phyloP scores from a whole-genome alignment of 1,284 basidiomycete genomes.

The Microbotryum saponariae region DNA sequence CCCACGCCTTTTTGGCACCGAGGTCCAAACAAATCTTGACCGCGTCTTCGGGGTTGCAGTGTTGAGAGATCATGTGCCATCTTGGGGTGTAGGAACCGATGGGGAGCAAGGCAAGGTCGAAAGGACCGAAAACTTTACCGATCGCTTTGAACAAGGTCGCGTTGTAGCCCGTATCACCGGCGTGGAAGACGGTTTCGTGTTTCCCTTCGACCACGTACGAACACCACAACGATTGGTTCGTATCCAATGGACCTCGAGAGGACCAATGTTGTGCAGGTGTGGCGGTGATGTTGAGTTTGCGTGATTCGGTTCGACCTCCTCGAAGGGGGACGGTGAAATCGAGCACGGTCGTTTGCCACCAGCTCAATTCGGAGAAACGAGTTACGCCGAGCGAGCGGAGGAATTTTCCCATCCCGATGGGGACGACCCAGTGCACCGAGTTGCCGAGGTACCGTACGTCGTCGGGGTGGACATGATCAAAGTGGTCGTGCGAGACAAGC shows the following conservation, averaged over 20 bases:
- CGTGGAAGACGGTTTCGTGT: slow-evolving; percentile 33
- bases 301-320: not conserved
- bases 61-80: slow-evolving; percentile 42
- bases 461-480: slow-evolving; percentile 34
- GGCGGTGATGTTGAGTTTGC: slow-evolving; percentile 7
- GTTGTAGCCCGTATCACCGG: slow-evolving; percentile 41
- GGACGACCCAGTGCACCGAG: slow-evolving; percentile 36
- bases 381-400: slow-evolving; percentile 33
- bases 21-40: slow-evolving; percentile 41
- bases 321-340: not conserved
- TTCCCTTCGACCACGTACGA: slow-evolving; percentile 41
- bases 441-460: slow-evolving; percentile 33
- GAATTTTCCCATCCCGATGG: slow-evolving; percentile 34
- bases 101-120: slow-evolving; percentile 37
- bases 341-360: slow-evolving; percentile 36
- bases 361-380: slow-evolving; percentile 37
- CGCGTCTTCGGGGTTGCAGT: slow-evolving; percentile 44
- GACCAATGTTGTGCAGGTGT: slow-evolving; percentile 44
- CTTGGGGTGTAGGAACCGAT: slow-evolving; percentile 37
- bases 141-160: slow-evolving; percentile 36
- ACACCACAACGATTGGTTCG: slow-evolving; percentile 46
- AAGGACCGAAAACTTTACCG: slow-evolving; percentile 36
- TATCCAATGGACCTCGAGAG: slow-evolving; percentile 44
- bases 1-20: slow-evolving; percentile 36
- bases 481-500: slow-evolving; percentile 38